These are phyloP conservation scores for Plasmodium fragile DNA, from an alignment of 169 alveolate species.

Conservation along the genomic window DNA sequence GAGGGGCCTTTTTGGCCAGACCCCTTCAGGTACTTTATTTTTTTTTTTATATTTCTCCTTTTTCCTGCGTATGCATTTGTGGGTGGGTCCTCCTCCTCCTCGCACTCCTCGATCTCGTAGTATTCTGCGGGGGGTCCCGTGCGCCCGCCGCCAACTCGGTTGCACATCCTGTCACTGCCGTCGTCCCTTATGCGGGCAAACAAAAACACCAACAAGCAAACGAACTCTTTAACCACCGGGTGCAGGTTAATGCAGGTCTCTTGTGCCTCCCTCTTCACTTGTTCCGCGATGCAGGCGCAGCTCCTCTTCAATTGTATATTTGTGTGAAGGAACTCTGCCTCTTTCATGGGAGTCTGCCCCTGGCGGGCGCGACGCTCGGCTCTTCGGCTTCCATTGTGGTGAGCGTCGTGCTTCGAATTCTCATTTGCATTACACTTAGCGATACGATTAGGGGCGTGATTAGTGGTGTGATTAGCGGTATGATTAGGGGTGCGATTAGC, in stretches of 20 bases:
- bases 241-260: conserved; percentile 6
- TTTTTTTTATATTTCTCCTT: not conserved
- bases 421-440: no score
- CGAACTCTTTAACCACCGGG: conserved; percentile 51
- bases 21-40: conserved; percentile 14
- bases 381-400: not conserved
- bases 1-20: not conserved
- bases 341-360: not conserved
- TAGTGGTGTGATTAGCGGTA: not conserved
- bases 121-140: not conserved
- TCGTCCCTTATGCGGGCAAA: conserved; percentile 25
- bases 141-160: not conserved
- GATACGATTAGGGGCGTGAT: not conserved
- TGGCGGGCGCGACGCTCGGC: not conserved
- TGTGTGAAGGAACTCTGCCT: not conserved
- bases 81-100: not conserved
- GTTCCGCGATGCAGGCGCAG: conserved; percentile 26
- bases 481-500: not conserved
- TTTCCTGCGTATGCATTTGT: not conserved
- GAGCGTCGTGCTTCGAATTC: no score
- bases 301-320: not conserved
- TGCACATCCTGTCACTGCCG: not conserved
- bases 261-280: conserved; percentile 1
- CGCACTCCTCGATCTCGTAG: no score
- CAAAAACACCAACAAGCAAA: conserved; percentile 21